These are phyloP conservation scores for Talaromyces islandicus DNA, from an alignment of 2,329 filamentous ascomycete species.

Conservation along the genomic window DNA sequence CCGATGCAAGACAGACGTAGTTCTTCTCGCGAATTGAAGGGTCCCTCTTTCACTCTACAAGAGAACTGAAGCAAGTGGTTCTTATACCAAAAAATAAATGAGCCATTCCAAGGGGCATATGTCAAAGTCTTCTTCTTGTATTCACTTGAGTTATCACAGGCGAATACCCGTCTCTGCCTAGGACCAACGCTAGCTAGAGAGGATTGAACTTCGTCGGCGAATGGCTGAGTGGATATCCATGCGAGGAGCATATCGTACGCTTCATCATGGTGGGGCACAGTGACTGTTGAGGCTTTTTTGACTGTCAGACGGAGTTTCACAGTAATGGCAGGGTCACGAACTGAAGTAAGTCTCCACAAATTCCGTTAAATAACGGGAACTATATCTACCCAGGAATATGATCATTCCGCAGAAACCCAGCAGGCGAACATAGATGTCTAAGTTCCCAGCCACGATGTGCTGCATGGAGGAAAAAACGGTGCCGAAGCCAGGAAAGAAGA, in stretches of 20 bases:
- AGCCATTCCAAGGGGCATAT: background rate
- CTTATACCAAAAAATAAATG: background rate
- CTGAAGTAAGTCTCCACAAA: no score
- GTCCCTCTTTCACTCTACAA: background rate
- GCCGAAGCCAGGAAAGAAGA: no score
- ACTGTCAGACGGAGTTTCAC: background rate
- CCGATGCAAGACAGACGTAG: background rate
- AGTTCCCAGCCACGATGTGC: no score
- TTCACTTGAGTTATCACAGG: background rate
- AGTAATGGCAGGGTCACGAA: no score
- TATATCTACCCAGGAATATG: no score
- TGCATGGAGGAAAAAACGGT: no score
- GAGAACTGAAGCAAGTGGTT: background rate
- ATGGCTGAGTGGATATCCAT: background rate
- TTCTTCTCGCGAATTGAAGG: background rate
- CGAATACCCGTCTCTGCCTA: background rate
- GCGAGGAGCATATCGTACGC: background rate
- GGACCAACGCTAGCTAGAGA: background rate
- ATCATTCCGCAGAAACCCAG: no score
- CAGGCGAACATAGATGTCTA: no score
- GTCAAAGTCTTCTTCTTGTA: background rate
- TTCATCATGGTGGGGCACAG: background rate
- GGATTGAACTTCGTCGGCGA: background rate
- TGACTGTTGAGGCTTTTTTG: background rate
- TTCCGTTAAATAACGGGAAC: no score